These are phyloP conservation scores for Tetracladium maxilliforme DNA, from an alignment of 2,329 filamentous ascomycete genomes.

Conservation along the genomic window DNA sequence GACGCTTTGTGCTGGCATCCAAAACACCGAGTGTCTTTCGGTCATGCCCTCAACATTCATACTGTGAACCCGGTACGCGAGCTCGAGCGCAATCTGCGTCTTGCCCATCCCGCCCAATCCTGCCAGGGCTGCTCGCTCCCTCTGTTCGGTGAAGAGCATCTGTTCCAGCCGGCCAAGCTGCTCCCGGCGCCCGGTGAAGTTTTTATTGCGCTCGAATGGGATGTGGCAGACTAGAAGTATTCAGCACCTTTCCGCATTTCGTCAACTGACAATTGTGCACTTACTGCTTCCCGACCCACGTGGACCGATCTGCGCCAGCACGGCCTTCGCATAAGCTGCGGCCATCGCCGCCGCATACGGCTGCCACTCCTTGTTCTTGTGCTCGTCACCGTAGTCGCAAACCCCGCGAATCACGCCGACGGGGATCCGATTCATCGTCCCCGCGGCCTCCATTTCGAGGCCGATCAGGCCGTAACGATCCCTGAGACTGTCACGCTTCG, in stretches of 20 bases:
- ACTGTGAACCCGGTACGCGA: conserved; percentile 13
- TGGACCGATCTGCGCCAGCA: conserved; percentile 10
- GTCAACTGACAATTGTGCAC: too few species aligned
- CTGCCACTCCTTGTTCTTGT: conserved; percentile 19
- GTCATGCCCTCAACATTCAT: conserved; percentile 7
- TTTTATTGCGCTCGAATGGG: conserved; percentile 4
- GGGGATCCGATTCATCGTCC: conserved; percentile 16
- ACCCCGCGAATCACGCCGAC: conserved; percentile 17
- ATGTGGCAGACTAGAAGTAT: too few species aligned
- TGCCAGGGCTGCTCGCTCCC: conserved; percentile 1
- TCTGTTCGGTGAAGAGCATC: conserved; percentile 4
- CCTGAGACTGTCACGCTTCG: conserved; percentile 9
- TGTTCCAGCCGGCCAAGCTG: conserved; percentile 4
- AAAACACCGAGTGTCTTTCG: conserved; percentile 24
- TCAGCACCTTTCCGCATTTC: too few species aligned
- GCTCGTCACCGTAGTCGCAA: conserved; percentile 17
- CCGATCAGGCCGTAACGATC: conserved; percentile 15
- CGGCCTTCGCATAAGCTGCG: conserved; percentile 13
- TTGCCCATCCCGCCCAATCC: conserved; percentile 21
- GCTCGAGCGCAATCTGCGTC: conserved; percentile 22
- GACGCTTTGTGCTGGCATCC: conserved; percentile 22
- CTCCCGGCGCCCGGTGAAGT: conserved; percentile 4
- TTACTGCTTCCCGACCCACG: too few species aligned
- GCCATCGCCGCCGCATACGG: conserved; percentile 19
- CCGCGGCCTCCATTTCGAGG: conserved; percentile 18